phyloP scores from a whole-genome alignment of 2,329 filamentous ascomycete genomes.

The Chaetomiaceae sp. region DNA sequence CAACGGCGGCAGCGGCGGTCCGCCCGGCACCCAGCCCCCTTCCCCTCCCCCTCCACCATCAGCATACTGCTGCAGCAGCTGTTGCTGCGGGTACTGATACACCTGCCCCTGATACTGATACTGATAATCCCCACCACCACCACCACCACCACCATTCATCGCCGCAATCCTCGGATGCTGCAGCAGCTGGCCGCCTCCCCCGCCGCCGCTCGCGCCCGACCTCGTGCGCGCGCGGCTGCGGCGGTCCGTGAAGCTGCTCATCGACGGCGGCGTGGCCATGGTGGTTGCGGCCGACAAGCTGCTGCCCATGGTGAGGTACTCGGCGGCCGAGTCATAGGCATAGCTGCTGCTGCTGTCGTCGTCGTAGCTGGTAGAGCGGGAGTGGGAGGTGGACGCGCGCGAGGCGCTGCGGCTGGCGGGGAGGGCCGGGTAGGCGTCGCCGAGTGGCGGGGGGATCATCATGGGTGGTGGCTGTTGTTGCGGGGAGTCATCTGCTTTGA shows the following conservation, averaged over 20 bases:
- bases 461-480: too few species aligned
- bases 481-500: too few species aligned
- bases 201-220: conserved; percentile 8
- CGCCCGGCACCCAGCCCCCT: conserved; percentile 6
- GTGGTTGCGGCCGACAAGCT: neutral
- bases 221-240: conserved; percentile 10
- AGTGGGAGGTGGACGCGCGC: conserved; percentile 16
- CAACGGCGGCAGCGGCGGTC: conserved; percentile 41
- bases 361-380: conserved; percentile 26
- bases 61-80: conserved; percentile 13
- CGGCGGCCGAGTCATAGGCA: conserved; percentile 26
- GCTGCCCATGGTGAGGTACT: conserved; percentile 20
- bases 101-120: too few species aligned
- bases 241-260: conserved; percentile 13
- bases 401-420: conserved; percentile 27
- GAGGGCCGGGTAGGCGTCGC: too few species aligned
- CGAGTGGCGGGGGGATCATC: too few species aligned
- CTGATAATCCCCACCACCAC: too few species aligned
- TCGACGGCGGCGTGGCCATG: conserved; percentile 2
- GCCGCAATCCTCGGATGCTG: conserved; percentile 12
- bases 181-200: conserved; percentile 7
- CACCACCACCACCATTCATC: conserved; percentile 8
- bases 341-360: conserved; percentile 24
- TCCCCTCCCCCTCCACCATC: conserved; percentile 12
- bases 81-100: too few species aligned